Percentiles rank a stretch among this genome's conserved stretches.
Conservation (phyloP, 306 rosid genomes). For the Arachis stenosperma region DNA sequence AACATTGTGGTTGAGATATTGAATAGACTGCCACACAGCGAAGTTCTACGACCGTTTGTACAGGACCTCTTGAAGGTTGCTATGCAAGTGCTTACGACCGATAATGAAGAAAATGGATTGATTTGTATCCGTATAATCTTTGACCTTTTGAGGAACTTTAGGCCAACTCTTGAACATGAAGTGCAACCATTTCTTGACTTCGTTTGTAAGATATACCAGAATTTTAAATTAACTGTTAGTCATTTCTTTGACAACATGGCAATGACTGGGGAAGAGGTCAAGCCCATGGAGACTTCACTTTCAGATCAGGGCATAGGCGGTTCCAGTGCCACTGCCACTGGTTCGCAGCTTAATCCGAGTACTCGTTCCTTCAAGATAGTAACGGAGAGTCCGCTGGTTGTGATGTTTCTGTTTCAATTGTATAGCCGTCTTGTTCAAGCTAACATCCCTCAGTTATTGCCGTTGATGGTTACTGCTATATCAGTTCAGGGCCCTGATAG, state of each 20-base stretch:
- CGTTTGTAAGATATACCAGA: slow-evolving; percentile 90
- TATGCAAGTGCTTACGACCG: slow-evolving; percentile 90
- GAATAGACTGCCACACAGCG: slow-evolving; percentile 95
- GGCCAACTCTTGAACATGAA: slow-evolving; percentile 86
- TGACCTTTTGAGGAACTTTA: slow-evolving; percentile 91
- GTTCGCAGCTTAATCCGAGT: slow-evolving; percentile 88
- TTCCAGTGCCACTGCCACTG: slow-evolving; percentile 53
- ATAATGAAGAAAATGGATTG: slow-evolving; percentile 92
- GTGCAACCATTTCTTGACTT: slow-evolving; percentile 97
- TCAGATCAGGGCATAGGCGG: slow-evolving; percentile 61
- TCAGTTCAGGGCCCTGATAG: slow-evolving; percentile 97
- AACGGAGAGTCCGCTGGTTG: slow-evolving; percentile 97
- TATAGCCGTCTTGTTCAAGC: slow-evolving; percentile 93
- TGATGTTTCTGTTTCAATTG: slow-evolving; percentile 94
- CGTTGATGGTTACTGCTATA: slow-evolving; percentile 96
- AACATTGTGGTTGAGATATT: slow-evolving; percentile 93
- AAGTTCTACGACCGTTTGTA: slow-evolving; percentile 95
- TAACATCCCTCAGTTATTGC: slow-evolving; percentile 90
- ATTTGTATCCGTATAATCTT: slow-evolving; percentile 90
- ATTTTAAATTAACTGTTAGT: slow-evolving; percentile 77
- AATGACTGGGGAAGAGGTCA: slow-evolving; percentile 66
- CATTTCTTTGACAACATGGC: slow-evolving; percentile 82
- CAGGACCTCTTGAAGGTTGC: slow-evolving; percentile 97
- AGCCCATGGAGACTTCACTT: slow-evolving; percentile 78
- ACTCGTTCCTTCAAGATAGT: slow-evolving; percentile 92